phyloP scores from a whole-genome alignment of 148 eudicot species.

The Polygonum aviculare region DNA sequence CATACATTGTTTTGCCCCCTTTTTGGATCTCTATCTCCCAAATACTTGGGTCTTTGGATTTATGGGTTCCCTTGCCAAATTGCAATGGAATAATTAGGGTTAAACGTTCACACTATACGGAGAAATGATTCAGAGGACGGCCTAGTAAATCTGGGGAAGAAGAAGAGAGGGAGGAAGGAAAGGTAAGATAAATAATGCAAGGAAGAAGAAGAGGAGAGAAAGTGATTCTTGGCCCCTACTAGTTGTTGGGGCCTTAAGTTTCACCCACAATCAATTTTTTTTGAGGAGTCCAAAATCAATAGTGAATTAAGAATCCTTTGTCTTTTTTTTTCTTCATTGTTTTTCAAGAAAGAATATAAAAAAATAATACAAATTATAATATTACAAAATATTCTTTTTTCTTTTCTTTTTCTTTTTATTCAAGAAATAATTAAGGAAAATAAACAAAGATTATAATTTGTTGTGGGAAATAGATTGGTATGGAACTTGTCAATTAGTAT shows the following conservation, averaged over 20 bases:
- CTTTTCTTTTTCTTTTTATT: no score
- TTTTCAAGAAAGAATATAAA: no score
- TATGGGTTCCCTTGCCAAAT: not conserved
- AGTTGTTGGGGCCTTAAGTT: constrained; percentile 7
- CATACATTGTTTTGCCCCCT: constrained; percentile 35
- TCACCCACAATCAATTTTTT: not conserved
- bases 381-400: no score
- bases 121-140: not conserved
- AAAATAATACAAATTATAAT: no score
- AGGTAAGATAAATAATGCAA: not conserved
- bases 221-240: not conserved
- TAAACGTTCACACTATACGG: not conserved
- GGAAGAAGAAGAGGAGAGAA: not conserved
- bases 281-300: not conserved
- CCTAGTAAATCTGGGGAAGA: not conserved
- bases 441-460: no score
- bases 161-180: not conserved
- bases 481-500: no score
- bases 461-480: no score
- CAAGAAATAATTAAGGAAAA: no score
- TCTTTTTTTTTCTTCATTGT: no score
- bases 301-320: not conserved
- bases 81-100: constrained; percentile 1
- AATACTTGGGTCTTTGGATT: not conserved
- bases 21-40: not conserved